Evolutionary conservation across 1,284 basidiomycete genomes (phyloP), one percentile per base, ranked within the genome.

Genomic region (Cystobasidiaceae sp.): DNA sequence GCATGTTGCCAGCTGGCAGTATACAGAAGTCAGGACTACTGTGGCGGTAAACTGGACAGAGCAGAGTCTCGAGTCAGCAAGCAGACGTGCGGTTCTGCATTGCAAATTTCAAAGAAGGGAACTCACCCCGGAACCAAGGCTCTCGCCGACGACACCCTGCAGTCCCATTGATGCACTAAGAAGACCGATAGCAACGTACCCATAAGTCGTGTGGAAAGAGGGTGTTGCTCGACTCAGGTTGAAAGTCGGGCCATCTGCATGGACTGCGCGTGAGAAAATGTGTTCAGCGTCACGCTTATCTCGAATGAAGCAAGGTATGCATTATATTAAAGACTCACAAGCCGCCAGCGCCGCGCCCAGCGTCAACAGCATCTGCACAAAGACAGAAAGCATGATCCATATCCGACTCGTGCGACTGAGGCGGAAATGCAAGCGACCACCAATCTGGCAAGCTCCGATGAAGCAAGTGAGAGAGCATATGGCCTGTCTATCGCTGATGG

Each of bases 131-230:
- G 50, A 54, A 15, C 61, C 61, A 6, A 64, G 43, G 13, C 34
- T 34, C 33, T 64, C 61, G 52, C 51, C 61, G 15, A 48, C 52
- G 9, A 64, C 61, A 23, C 61, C 61, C 41, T 64, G 61, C 5
- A 64, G 45, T 37, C 61, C 61, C 41, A 64, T 51, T n/a, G 51
- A 55, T 15, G 52, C 52, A 33, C 61, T 64, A 39, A 64, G 30
- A 4, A 64, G 43, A n/a, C 19, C 61, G 28, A 64, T 55, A 28
- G 52, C 46, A 23, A 49, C n/a, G 34, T 44, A 64, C 11, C 61
- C 61, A 28, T 39, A 43, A n/a, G 52, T 25, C 25, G 55, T 64
- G 17, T 64, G 61, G 21, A 51, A 64, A 9, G 61, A 64, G 8
- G 61, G 61, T n/a, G 28, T 48, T 49, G 30, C 51, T 15, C 61